Evolutionary conservation across 345 rosid genomes (phyloP).

Genomic region (Eucalyptus marginata): DNA sequence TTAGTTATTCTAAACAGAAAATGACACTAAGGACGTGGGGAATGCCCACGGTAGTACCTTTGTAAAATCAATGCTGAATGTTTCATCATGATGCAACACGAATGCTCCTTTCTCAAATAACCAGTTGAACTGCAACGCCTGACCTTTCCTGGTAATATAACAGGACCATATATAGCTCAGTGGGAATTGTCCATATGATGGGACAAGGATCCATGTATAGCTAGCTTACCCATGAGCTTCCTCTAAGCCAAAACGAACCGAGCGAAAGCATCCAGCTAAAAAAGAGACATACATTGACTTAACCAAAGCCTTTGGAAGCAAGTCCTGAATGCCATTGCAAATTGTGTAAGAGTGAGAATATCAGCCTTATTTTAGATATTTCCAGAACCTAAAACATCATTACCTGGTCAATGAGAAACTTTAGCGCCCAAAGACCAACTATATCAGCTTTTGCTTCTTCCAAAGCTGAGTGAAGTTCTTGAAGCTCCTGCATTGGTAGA

Average conservation of each 20-base stretch:
- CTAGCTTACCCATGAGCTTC: slow-evolving; percentile 89
- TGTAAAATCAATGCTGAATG: slow-evolving; percentile 64
- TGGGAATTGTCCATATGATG: neutral
- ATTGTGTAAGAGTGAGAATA: neutral
- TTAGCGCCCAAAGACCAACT: slow-evolving; percentile 96
- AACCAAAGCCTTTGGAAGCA: slow-evolving; percentile 47
- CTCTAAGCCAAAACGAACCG: slow-evolving; percentile 81
- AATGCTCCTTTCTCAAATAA: slow-evolving; percentile 79
- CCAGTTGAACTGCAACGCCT: slow-evolving; percentile 91
- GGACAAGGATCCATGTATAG: neutral
- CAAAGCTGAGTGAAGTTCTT: slow-evolving; percentile 80
- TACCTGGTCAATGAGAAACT: slow-evolving; percentile 64
- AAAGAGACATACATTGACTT: slow-evolving; percentile 86
- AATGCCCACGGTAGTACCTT: slow-evolving; percentile 30
- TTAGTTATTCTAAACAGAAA: slow-evolving; percentile 11
- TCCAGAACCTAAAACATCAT: neutral
- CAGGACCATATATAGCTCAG: neutral
- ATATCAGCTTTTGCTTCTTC: slow-evolving; percentile 98
- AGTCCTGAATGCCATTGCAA: slow-evolving; percentile 10
- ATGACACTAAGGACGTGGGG: neutral
- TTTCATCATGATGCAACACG: slow-evolving; percentile 43
- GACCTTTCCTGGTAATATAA: slow-evolving; percentile 57
- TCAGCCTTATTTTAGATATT: neutral
- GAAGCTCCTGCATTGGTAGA: slow-evolving; percentile 55
- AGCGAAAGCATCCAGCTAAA: slow-evolving; percentile 87